phyloP scores from a whole-genome alignment of 495 filamentous ascomycete species.

The Daldinia bambusicola region DNA sequence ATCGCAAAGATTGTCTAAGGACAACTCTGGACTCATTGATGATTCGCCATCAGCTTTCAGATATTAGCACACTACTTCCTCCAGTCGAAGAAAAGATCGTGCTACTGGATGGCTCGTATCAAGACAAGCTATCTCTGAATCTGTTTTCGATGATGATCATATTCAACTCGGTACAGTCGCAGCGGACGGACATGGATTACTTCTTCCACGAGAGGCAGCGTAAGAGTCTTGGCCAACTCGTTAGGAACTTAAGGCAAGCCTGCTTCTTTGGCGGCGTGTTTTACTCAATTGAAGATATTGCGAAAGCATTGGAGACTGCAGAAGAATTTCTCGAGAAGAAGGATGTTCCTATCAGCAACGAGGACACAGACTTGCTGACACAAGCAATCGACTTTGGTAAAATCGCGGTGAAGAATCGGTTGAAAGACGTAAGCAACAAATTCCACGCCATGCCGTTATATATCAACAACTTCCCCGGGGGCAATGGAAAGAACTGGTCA shows the following conservation, averaged over 20 bases:
- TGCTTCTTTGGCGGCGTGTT: slow-evolving; percentile 88
- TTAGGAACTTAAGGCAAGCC: slow-evolving; percentile 84
- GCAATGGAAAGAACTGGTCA: slow-evolving; percentile 69
- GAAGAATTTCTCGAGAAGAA: slow-evolving; percentile 68
- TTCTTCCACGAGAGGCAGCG: slow-evolving; percentile 82
- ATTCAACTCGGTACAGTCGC: slow-evolving; percentile 89
- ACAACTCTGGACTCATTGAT: slow-evolving; percentile 79
- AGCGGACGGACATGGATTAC: slow-evolving; percentile 84
- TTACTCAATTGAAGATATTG: slow-evolving; percentile 70
- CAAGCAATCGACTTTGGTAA: slow-evolving; percentile 71
- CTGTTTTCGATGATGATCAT: slow-evolving; percentile 82
- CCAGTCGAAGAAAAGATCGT: slow-evolving; percentile 75
- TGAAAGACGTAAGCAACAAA: slow-evolving; percentile 72
- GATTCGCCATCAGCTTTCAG: slow-evolving; percentile 78
- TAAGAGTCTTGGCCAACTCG: slow-evolving; percentile 69
- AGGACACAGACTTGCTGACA: slow-evolving; percentile 69
- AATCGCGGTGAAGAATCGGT: slow-evolving; percentile 64
- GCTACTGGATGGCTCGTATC: slow-evolving; percentile 80
- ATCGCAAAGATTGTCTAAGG: slow-evolving; percentile 71
- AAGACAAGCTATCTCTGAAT: slow-evolving; percentile 86
- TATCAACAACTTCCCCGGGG: slow-evolving; percentile 66
- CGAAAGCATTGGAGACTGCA: slow-evolving; percentile 69
- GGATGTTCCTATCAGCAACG: slow-evolving; percentile 59
- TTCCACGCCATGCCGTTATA: slow-evolving; percentile 84
- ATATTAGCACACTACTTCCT: slow-evolving; percentile 73